A percentile compares a stretch with the other conserved stretches of the same genome.
Conservation (phyloP, 1,284 basidiomycete species). For the Farysia itapuensis region DNA sequence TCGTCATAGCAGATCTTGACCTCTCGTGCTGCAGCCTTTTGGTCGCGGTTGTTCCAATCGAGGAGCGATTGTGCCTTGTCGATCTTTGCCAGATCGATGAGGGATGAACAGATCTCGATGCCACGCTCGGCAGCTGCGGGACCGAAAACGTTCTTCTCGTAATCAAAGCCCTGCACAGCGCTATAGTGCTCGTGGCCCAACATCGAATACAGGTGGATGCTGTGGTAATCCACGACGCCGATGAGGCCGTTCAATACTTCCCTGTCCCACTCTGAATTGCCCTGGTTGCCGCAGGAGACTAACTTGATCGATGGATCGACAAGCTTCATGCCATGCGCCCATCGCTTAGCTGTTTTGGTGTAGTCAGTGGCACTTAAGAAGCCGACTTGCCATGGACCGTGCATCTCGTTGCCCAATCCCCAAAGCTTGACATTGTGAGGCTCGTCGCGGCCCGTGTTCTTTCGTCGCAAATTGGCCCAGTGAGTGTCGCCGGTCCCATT, state of each 20-base stretch:
- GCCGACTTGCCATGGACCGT: slow-evolving; percentile 71
- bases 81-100: slow-evolving; percentile 61
- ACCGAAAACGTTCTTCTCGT: slow-evolving; percentile 63
- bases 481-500: slow-evolving; percentile 66
- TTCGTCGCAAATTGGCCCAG: slow-evolving; percentile 68
- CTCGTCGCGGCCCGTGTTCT: slow-evolving; percentile 67
- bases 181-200: slow-evolving; percentile 42
- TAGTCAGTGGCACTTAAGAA: slow-evolving; percentile 68
- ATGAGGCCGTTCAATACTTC: slow-evolving; percentile 59
- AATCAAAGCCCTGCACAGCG: slow-evolving; percentile 61
- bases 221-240: slow-evolving; percentile 60
- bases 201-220: slow-evolving; percentile 58
- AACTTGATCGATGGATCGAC: slow-evolving; percentile 68
- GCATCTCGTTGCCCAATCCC: slow-evolving; percentile 63
- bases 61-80: slow-evolving; percentile 19
- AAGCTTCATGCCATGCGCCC: slow-evolving; percentile 69
- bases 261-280: slow-evolving; percentile 61
- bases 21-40: slow-evolving; percentile 29
- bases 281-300: slow-evolving; percentile 68
- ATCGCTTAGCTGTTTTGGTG: slow-evolving; percentile 67
- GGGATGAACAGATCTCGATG: slow-evolving; percentile 60
- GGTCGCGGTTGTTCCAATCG: slow-evolving; percentile 28
- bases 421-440: slow-evolving; percentile 66
- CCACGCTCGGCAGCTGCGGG: slow-evolving; percentile 61
- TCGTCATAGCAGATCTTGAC: slow-evolving; percentile 66